Conservation (phyloP, 2,329 filamentous ascomycete species). For the Claviceps africana region DNA sequence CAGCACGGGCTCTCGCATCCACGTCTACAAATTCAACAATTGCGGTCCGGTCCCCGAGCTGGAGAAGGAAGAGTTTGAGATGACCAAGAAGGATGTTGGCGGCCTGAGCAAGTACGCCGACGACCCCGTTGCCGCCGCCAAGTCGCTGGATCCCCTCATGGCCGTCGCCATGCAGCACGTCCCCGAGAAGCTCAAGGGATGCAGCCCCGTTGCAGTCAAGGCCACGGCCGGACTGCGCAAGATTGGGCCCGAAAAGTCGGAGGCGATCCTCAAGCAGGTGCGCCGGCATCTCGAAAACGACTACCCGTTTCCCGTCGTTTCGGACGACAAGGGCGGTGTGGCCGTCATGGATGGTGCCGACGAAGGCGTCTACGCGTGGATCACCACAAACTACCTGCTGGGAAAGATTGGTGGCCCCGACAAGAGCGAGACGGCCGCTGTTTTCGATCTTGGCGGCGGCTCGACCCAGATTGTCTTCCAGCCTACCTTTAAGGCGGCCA, state of each 20-base stretch:
- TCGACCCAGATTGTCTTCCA: constrained; percentile 98
- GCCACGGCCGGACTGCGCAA: constrained; percentile 88
- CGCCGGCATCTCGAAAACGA: constrained; percentile 68
- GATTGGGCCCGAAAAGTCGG: constrained; percentile 65
- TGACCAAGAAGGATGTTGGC: constrained; percentile 77
- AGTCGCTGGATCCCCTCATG: constrained; percentile 78
- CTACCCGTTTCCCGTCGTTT: constrained; percentile 91
- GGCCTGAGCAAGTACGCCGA: constrained; percentile 75
- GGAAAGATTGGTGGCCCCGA: constrained; percentile 94
- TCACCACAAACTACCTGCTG: constrained; percentile 95
- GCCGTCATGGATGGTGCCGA: constrained; percentile 96
- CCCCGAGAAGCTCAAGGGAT: constrained; percentile 78
- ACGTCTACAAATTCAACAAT: constrained; percentile 99
- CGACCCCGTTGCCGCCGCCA: constrained; percentile 76
- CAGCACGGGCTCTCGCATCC: constrained; percentile 93
- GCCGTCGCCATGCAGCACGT: constrained; percentile 72
- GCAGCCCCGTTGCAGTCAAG: constrained; percentile 92
- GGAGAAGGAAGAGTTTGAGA: constrained; percentile 83
- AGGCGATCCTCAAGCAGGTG: constrained; percentile 76
- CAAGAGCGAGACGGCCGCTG: constrained; percentile 76
- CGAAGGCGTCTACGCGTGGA: constrained; percentile 97
- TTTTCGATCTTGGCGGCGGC: constrained; percentile 92
- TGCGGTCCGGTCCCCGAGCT: constrained; percentile 91
- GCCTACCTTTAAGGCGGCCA: constrained; percentile 69
- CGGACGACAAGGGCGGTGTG: constrained; percentile 71